Evolutionary conservation across 2,329 filamentous ascomycete species (phyloP).

Genomic region (Penicillium sp.): DNA sequence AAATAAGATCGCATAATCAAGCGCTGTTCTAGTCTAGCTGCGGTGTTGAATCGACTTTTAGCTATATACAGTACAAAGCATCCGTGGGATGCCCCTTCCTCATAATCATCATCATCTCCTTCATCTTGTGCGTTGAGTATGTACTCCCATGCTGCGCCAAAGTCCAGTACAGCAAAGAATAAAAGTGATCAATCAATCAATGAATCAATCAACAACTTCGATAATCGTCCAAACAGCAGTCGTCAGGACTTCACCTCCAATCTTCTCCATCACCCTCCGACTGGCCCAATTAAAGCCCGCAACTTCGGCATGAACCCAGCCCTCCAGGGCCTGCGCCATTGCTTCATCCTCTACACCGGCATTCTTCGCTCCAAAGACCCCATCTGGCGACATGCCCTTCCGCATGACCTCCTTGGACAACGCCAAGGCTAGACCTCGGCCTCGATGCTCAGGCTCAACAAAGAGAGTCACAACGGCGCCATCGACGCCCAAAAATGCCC

Average conservation of each 20-base stretch:
- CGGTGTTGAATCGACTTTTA: too few relatives aligned
- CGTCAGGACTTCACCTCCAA: conserved; percentile 34
- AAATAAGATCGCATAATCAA: too few relatives aligned
- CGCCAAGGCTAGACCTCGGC: conserved; percentile 29
- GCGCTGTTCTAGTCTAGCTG: too few relatives aligned
- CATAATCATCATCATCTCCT: too few relatives aligned
- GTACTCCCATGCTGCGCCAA: too few relatives aligned
- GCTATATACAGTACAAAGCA: too few relatives aligned
- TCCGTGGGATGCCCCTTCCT: too few relatives aligned
- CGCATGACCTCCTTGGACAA: conserved; percentile 32
- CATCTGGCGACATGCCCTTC: conserved; percentile 19
- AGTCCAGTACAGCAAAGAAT: too few relatives aligned
- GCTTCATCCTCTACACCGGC: conserved; percentile 4
- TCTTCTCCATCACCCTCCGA: conserved; percentile 41
- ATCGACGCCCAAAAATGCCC: conserved; percentile 37
- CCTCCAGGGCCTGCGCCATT: conserved; percentile 9
- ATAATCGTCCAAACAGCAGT: conserved; percentile 36
- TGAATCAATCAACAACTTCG: conserved; percentile 17
- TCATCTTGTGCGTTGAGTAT: too few relatives aligned
- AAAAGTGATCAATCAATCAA: not conserved
- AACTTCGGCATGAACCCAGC: conserved; percentile 38
- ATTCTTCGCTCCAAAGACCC: conserved; percentile 15
- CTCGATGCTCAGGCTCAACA: conserved; percentile 39
- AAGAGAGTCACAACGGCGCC: conserved; percentile 35
- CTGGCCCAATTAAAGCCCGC: conserved; percentile 31